Percentiles rank a stretch among this genome's conserved stretches.
These are phyloP conservation scores for Pinus tabuliformis DNA, from an alignment of 75 land plant genomes.

Conservation along the genomic window DNA sequence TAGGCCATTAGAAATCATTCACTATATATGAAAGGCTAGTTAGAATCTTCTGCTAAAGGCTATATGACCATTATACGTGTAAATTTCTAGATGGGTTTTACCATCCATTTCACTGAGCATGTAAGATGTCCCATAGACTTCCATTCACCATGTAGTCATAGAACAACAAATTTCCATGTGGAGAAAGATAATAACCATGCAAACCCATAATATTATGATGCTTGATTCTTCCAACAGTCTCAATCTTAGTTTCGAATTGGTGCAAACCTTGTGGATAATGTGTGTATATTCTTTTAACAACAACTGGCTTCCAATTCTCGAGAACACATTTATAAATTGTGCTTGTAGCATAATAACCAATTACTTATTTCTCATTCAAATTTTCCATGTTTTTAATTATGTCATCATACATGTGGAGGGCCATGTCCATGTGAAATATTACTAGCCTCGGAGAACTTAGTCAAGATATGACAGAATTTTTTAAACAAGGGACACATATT, in stretches of 20 bases:
- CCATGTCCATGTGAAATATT: constrained; percentile 95
- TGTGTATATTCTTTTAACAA: constrained; percentile 83
- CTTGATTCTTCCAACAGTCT: constrained; percentile 91
- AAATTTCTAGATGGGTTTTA: no score
- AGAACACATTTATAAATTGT: constrained; percentile 94
- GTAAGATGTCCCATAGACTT: constrained; percentile 92
- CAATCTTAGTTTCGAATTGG: constrained; percentile 91
- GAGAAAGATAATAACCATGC: constrained; percentile 88
- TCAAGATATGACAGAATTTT: neutral
- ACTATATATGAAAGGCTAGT: no score
- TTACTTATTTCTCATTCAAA: constrained; percentile 73
- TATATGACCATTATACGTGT: no score
- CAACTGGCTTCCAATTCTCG: constrained; percentile 89
- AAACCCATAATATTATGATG: constrained; percentile 90
- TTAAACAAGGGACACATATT: neutral
- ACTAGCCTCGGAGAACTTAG: constrained; percentile 26
- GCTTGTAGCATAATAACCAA: constrained; percentile 62
- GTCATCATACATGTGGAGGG: constrained; percentile 91
- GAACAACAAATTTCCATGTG: constrained; percentile 80
- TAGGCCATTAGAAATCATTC: no score
- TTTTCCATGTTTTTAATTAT: constrained; percentile 94
- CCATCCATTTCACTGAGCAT: constrained; percentile 47
- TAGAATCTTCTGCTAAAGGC: no score
- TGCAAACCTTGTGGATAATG: constrained; percentile 77
- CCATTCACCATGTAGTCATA: constrained; percentile 99